Percentiles rank a stretch among this genome's conserved stretches.
phyloP scores from a whole-genome alignment of 805 yeast genomes.

The Saccharomyces eubayanus region DNA sequence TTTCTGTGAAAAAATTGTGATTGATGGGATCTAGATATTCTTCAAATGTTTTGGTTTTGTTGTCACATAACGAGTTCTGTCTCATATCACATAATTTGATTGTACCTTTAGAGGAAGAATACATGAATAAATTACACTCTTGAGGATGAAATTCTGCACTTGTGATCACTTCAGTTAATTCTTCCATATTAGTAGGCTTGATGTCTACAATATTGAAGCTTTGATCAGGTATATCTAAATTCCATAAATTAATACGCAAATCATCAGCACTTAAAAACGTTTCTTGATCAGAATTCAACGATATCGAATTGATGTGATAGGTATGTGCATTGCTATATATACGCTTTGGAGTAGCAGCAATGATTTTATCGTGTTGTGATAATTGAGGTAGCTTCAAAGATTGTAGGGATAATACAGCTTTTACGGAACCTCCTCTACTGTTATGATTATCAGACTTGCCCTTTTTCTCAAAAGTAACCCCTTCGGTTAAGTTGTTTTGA shows the following conservation, averaged over 20 bases:
- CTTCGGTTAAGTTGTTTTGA: conserved; percentile 72
- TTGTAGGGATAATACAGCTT: conserved; percentile 32
- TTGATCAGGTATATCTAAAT: conserved; percentile 87
- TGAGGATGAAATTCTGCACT: conserved; percentile 93
- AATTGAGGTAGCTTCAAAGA: conserved; percentile 73
- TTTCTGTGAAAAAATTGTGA: conserved; percentile 95
- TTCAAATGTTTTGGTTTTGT: conserved; percentile 79
- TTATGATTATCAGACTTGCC: background rate
- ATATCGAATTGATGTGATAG: conserved; percentile 92
- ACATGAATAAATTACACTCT: conserved; percentile 89
- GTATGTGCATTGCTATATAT: conserved; percentile 95
- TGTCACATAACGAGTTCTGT: conserved; percentile 86
- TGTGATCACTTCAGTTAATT: conserved; percentile 94
- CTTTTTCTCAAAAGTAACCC: conserved; percentile 7
- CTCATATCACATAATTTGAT: conserved; percentile 96
- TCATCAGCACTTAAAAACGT: conserved; percentile 91
- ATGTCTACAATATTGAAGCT: conserved; percentile 95
- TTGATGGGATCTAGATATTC: conserved; percentile 87
- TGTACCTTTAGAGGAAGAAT: conserved; percentile 90
- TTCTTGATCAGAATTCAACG: conserved; percentile 92
- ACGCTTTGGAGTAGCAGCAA: conserved; percentile 88
- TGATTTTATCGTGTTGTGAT: conserved; percentile 89
- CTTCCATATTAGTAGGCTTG: conserved; percentile 98
- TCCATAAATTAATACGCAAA: conserved; percentile 92
- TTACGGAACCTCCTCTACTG: conserved; percentile 15